Percentiles rank a stretch among this genome's conserved stretches.
Conservation (phyloP, 176 grass and related monocot species). For the Themeda triandra region DNA sequence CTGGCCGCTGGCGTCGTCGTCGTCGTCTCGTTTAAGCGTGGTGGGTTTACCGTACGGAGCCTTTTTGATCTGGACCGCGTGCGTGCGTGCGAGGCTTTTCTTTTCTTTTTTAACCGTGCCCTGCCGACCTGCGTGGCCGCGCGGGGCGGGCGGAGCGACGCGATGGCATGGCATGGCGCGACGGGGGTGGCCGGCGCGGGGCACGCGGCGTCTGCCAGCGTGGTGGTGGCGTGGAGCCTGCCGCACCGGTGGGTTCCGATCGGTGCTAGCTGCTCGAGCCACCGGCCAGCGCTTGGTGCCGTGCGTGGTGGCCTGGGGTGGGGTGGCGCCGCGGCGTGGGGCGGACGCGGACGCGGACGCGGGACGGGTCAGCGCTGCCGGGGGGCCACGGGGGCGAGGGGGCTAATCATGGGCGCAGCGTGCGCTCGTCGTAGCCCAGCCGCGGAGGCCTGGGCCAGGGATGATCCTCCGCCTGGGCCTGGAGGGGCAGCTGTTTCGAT, state of each 20-base stretch:
- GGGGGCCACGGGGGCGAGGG: not conserved
- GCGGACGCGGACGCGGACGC: too few species aligned
- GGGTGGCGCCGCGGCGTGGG: not conserved
- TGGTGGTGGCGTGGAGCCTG: not conserved
- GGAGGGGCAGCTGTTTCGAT: not conserved
- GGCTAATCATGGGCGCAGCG: slow-evolving; percentile 25
- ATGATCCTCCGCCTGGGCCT: not conserved
- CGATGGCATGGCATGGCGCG: not conserved
- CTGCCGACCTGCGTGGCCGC: not conserved
- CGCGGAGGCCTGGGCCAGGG: not conserved
- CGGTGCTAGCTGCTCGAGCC: not conserved
- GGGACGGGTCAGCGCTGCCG: not conserved
- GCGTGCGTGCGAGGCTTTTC: not conserved
- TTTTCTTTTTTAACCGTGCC: not conserved
- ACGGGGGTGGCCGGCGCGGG: not conserved
- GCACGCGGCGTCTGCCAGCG: not conserved
- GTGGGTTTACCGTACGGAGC: not conserved
- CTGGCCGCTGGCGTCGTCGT: not conserved
- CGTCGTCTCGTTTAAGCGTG: not conserved
- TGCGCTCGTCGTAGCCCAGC: not conserved
- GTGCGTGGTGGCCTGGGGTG: too few species aligned
- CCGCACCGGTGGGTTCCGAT: not conserved
- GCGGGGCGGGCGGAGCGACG: not conserved
- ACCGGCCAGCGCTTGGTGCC: not conserved
- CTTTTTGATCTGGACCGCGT: not conserved